These are phyloP conservation scores for Oryza glaberrima DNA, from an alignment of 176 grass and related monocot genomes.

Conservation along the genomic window DNA sequence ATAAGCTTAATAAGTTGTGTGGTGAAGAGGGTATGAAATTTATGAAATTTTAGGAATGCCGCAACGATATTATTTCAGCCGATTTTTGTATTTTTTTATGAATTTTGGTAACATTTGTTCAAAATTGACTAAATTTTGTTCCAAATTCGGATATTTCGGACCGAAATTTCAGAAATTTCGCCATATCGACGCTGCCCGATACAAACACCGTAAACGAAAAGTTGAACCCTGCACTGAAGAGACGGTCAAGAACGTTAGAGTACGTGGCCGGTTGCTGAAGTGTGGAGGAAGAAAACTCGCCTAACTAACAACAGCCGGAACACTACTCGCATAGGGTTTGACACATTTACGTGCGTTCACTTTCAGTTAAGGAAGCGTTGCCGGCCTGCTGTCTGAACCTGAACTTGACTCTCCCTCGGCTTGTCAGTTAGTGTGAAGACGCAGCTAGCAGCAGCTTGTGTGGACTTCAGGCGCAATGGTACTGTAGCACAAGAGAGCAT, in stretches of 20 bases:
- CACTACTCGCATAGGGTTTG: constrained; percentile 31
- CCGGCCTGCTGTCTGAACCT: background rate
- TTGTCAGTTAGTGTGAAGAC: background rate
- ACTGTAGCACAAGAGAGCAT: background rate
- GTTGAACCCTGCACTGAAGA: background rate
- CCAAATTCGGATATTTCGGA: no score
- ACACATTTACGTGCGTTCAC: background rate
- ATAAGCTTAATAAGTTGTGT: background rate
- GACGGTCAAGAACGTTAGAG: background rate
- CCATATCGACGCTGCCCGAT: no score
- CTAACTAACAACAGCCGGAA: background rate
- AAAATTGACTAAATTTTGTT: no score
- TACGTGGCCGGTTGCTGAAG: background rate
- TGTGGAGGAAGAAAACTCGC: background rate
- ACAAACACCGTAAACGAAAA: no score
- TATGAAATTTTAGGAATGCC: no score
- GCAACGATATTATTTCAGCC: no score
- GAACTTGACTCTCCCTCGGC: background rate
- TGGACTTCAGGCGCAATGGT: background rate
- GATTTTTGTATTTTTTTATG: no score
- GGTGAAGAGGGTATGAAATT: no score
- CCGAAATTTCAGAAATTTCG: no score
- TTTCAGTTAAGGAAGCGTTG: background rate
- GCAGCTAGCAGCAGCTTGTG: background rate
- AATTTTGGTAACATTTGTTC: no score